Conservation (phyloP, 2,329 filamentous ascomycete genomes). For the Talaromyces sp. region DNA sequence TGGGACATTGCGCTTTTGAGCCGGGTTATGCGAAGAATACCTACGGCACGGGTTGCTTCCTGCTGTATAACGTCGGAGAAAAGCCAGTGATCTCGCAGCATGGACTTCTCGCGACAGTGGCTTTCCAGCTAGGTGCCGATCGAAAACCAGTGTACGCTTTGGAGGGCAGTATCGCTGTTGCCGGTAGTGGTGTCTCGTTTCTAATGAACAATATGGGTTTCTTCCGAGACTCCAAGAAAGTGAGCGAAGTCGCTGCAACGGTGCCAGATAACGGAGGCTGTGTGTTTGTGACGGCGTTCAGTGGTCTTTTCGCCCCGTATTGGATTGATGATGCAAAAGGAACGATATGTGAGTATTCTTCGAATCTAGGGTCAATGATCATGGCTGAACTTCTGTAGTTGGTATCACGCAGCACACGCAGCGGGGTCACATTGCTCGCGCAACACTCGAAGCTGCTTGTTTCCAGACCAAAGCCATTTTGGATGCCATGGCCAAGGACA, state of each 20-base stretch:
- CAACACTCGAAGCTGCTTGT: slow-evolving; percentile 85
- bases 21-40: slow-evolving; percentile 86
- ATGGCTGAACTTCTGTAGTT: slow-evolving; percentile 45
- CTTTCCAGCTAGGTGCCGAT: slow-evolving; percentile 72
- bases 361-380: background rate
- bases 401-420: slow-evolving; percentile 82
- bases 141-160: slow-evolving; percentile 71
- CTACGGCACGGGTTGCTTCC: slow-evolving; percentile 84
- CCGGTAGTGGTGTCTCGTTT: slow-evolving; percentile 76
- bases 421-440: slow-evolving; percentile 80
- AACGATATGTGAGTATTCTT: slow-evolving; percentile 62
- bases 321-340: slow-evolving; percentile 93
- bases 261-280: slow-evolving; percentile 77
- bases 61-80: slow-evolving; percentile 82
- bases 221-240: slow-evolving; percentile 58
- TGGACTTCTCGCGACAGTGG: slow-evolving; percentile 80
- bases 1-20: slow-evolving; percentile 79
- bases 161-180: slow-evolving; percentile 79
- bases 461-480: slow-evolving; percentile 91
- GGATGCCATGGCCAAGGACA: slow-evolving; percentile 86
- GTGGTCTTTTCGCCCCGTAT: slow-evolving; percentile 85
- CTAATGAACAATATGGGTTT: slow-evolving; percentile 63
- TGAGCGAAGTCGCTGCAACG: slow-evolving; percentile 60
- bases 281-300: slow-evolving; percentile 85
- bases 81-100: slow-evolving; percentile 81